phyloP scores from a whole-genome alignment of 805 yeast species.

The Ascoidea rubescens region DNA sequence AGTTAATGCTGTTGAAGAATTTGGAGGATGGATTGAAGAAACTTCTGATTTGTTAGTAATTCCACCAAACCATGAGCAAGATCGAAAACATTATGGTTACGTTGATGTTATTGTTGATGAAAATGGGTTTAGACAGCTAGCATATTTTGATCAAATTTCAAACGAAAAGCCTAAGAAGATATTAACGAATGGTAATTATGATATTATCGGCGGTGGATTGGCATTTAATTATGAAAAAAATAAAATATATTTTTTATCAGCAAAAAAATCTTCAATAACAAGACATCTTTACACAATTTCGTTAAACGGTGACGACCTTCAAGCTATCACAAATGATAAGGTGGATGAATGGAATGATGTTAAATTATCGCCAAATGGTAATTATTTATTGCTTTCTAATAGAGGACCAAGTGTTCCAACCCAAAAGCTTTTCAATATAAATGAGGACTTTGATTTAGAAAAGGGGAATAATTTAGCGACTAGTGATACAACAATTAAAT shows the following conservation, averaged over 20 bases:
- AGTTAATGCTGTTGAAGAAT: conserved; percentile 26
- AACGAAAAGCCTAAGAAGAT: conserved; percentile 24
- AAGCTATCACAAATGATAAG: conserved; percentile 19
- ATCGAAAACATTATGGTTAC: conserved; percentile 33
- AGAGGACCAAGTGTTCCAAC: conserved; percentile 70
- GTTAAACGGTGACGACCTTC: conserved; percentile 17
- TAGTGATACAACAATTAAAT: conserved; percentile 7
- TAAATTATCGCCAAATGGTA: conserved; percentile 42
- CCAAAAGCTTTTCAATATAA: conserved; percentile 56
- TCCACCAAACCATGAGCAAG: conserved; percentile 20
- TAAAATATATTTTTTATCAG: conserved; percentile 41
- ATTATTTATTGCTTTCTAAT: conserved; percentile 37
- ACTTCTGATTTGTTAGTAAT: conserved; percentile 23
- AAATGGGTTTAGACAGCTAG: conserved; percentile 48
- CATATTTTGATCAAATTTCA: conserved; percentile 35
- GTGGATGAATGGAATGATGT: conserved; percentile 33
- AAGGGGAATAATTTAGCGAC: conserved; percentile 7
- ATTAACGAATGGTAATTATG: conserved; percentile 35
- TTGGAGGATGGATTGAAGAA: conserved; percentile 49
- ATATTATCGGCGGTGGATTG: conserved; percentile 30
- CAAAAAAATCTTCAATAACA: conserved; percentile 39
- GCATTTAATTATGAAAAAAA: conserved; percentile 33
- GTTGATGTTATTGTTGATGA: conserved; percentile 43
- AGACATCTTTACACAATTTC: conserved; percentile 44
- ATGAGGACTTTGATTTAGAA: conserved; percentile 19